These are phyloP conservation scores for Pulveroboletus sp. DNA, from an alignment of 768 basidiomycete species.

Conservation along the genomic window DNA sequence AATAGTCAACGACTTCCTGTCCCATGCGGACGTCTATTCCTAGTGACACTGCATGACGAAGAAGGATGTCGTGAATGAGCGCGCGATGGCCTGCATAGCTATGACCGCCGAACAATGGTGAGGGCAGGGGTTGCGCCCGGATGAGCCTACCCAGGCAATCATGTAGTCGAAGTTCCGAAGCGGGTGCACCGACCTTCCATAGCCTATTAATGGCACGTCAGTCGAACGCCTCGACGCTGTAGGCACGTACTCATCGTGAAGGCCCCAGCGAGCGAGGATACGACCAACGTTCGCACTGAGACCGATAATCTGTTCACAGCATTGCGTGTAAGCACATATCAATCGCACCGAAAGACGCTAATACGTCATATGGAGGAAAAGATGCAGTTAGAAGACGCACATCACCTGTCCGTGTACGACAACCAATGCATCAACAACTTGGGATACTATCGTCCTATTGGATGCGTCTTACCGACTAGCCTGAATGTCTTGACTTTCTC, in stretches of 20 bases:
- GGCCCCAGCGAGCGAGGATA: constrained; percentile 26
- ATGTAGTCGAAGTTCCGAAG: constrained; percentile 9
- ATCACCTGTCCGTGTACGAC: neutral
- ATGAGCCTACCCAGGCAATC: constrained; percentile 22
- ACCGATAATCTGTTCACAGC: constrained; percentile 12
- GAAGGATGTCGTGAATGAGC: constrained; percentile 19
- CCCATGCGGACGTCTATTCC: constrained; percentile 23
- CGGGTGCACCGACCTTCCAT: constrained; percentile 17
- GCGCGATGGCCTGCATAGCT: constrained; percentile 23
- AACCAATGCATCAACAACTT: neutral
- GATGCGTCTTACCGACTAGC: constrained; percentile 11
- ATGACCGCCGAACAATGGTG: constrained; percentile 12
- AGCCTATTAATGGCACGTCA: constrained; percentile 6
- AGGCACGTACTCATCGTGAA: constrained; percentile 20
- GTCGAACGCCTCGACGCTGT: neutral
- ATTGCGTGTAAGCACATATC: neutral
- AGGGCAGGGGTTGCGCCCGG: constrained; percentile 12
- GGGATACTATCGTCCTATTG: neutral
- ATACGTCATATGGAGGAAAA: too few relatives aligned
- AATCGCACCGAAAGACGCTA: neutral
- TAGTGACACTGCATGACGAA: constrained; percentile 18
- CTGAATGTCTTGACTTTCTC: constrained; percentile 19
- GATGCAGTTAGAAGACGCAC: neutral
- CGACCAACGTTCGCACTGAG: constrained; percentile 25
- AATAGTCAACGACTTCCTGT: constrained; percentile 21